These are phyloP conservation scores for Pelargonium fulgidum DNA, from an alignment of 441 rosid genomes.

Conservation along the genomic window DNA sequence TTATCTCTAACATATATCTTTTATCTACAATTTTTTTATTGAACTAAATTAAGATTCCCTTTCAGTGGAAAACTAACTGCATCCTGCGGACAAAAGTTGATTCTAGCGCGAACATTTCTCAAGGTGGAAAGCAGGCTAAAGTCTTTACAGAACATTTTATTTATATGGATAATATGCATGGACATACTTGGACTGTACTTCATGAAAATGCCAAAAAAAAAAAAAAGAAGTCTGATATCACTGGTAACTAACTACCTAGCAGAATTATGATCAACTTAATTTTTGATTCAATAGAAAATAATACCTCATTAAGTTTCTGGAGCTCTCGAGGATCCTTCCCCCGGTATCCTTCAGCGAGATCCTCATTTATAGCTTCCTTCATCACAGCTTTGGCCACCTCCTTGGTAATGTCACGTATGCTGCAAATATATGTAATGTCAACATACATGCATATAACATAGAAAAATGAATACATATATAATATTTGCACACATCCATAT, in stretches of 20 bases:
- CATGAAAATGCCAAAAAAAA: too few species aligned
- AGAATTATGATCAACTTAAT: neutral
- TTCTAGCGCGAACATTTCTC: too few species aligned
- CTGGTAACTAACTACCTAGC: neutral
- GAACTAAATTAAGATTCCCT: too few species aligned
- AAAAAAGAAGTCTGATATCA: too few species aligned
- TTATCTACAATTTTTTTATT: too few species aligned
- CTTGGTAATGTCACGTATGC: conserved; percentile 87
- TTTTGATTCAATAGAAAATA: conserved; percentile 12
- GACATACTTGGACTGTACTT: too few species aligned
- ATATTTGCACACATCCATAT: neutral
- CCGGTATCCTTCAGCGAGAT: conserved; percentile 78
- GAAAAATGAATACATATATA: neutral
- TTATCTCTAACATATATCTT: too few species aligned
- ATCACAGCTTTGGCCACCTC: conserved; percentile 87
- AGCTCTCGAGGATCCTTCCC: conserved; percentile 78
- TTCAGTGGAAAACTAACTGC: too few species aligned
- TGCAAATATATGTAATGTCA: conserved; percentile 29
- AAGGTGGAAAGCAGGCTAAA: too few species aligned
- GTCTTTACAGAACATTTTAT: neutral
- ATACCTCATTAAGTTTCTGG: conserved; percentile 48
- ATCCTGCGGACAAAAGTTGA: too few species aligned
- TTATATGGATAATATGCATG: neutral
- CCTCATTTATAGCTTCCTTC: conserved; percentile 80
- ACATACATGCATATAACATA: neutral